Evolutionary conservation across 441 rosid species (phyloP).

Genomic region (Biscutella auriculata): DNA sequence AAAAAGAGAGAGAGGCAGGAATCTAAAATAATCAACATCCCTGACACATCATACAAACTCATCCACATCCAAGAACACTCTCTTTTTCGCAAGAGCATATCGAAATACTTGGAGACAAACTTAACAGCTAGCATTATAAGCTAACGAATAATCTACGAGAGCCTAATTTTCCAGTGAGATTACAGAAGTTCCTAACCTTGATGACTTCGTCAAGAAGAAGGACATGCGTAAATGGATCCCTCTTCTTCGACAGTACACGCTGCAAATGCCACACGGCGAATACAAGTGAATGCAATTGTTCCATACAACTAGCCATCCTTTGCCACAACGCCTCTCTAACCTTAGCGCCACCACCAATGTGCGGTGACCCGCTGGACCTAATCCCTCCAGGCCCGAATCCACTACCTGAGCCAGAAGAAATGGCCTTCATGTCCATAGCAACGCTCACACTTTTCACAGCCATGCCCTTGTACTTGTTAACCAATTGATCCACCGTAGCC

Average conservation of each 20-base stretch:
- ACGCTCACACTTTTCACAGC: conserved; percentile 63
- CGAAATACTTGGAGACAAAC: too few species aligned
- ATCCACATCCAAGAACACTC: not conserved
- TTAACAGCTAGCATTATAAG: not conserved
- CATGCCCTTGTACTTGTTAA: conserved; percentile 61
- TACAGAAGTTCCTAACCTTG: conserved; percentile 34
- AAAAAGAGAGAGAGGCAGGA: not conserved
- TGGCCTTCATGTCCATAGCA: conserved; percentile 89
- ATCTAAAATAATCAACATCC: not conserved
- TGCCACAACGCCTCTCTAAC: conserved; percentile 91
- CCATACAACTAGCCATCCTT: conserved; percentile 79
- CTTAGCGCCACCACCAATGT: conserved; percentile 85
- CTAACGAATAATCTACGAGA: not conserved
- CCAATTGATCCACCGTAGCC: conserved; percentile 62
- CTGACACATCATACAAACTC: not conserved
- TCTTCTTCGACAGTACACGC: conserved; percentile 88
- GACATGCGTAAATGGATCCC: conserved; percentile 90
- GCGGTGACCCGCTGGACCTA: conserved; percentile 81
- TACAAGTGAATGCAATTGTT: conserved; percentile 62
- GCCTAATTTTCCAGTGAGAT: not conserved
- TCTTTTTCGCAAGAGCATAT: not conserved
- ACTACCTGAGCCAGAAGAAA: conserved; percentile 40
- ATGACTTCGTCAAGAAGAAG: conserved; percentile 87
- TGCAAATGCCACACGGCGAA: conserved; percentile 96
- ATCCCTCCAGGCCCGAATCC: conserved; percentile 85